Percentiles rank a stretch among this genome's conserved stretches.
Evolutionary conservation across 192 early-diverging fungal genomes (phyloP).

Genomic region (Coemansia sp.): DNA sequence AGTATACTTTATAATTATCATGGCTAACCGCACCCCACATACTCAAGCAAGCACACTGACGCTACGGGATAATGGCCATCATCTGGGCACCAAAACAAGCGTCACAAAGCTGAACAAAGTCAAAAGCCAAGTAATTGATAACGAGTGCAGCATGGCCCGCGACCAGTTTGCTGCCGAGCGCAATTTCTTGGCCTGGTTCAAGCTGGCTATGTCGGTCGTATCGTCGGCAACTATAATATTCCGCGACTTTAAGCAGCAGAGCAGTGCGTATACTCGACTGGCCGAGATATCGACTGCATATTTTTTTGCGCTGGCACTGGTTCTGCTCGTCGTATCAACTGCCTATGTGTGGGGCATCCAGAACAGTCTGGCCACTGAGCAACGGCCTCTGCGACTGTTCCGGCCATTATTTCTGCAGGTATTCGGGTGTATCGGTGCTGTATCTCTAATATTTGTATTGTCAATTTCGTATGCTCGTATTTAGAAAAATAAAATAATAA

Average conservation of each 20-base stretch:
- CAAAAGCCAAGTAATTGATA: constrained; percentile 14
- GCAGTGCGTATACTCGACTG: constrained; percentile 2
- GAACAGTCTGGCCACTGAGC: constrained; percentile 9
- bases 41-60: background rate
- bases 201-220: constrained; percentile 28
- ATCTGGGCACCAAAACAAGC: background rate
- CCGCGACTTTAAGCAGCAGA: constrained; percentile 6
- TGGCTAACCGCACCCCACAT: background rate
- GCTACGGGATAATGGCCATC: background rate
- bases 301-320: constrained; percentile 21
- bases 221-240: constrained; percentile 23
- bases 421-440: constrained; percentile 18
- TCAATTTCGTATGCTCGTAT: constrained; percentile 7
- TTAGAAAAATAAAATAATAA: too few relatives aligned
- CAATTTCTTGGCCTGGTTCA: constrained; percentile 49
- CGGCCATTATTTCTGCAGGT: constrained; percentile 27
- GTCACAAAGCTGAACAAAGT: background rate
- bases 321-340: constrained; percentile 19
- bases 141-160: constrained; percentile 49
- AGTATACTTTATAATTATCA: background rate
- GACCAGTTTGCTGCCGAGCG: constrained; percentile 50
- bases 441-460: constrained; percentile 33
- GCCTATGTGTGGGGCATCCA: constrained; percentile 21
- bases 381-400: constrained; percentile 25
- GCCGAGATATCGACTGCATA: constrained; percentile 17